A percentile compares a stretch with the other conserved stretches of the same genome.
phyloP scores from a whole-genome alignment of 1,139 yeast species.

The Lodderomyces elongisporus region DNA sequence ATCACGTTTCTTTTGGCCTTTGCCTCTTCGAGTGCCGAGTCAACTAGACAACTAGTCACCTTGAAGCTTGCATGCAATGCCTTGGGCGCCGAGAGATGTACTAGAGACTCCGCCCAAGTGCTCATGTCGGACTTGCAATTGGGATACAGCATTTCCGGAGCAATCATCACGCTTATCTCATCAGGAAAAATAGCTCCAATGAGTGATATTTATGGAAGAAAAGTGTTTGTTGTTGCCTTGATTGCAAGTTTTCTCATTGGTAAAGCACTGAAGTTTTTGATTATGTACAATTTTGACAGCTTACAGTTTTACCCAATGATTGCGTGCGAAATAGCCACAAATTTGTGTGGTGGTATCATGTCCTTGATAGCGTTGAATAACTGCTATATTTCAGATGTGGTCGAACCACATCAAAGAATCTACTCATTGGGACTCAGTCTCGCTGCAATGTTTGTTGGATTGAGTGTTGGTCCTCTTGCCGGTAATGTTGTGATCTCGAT shows the following conservation, averaged over 20 bases:
- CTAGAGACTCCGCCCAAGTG: constrained; percentile 29
- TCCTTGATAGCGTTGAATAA: constrained; percentile 49
- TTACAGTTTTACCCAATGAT: constrained; percentile 31
- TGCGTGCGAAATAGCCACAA: constrained; percentile 35
- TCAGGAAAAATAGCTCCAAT: constrained; percentile 52
- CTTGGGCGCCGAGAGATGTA: constrained; percentile 21
- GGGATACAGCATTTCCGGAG: constrained; percentile 23
- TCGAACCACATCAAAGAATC: constrained; percentile 49
- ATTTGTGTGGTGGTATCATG: constrained; percentile 52
- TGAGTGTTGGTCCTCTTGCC: constrained; percentile 59
- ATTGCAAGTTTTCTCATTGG: constrained; percentile 24
- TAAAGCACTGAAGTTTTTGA: constrained; percentile 20
- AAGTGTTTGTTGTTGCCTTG: constrained; percentile 36
- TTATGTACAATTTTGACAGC: constrained; percentile 27
- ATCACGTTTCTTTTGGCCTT: constrained; percentile 27
- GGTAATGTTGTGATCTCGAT: constrained; percentile 39
- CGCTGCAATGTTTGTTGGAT: constrained; percentile 56
- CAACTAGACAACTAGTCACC: constrained; percentile 30
- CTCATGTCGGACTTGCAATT: constrained; percentile 34
- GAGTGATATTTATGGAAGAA: constrained; percentile 64
- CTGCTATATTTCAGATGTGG: constrained; percentile 63
- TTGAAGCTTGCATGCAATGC: constrained; percentile 37
- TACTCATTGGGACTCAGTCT: constrained; percentile 51
- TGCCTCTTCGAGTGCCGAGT: constrained; percentile 27
- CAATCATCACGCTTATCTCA: constrained; percentile 31